Conservation (phyloP, 208 protist genomes). For the Trypanosomatidae sp. region DNA sequence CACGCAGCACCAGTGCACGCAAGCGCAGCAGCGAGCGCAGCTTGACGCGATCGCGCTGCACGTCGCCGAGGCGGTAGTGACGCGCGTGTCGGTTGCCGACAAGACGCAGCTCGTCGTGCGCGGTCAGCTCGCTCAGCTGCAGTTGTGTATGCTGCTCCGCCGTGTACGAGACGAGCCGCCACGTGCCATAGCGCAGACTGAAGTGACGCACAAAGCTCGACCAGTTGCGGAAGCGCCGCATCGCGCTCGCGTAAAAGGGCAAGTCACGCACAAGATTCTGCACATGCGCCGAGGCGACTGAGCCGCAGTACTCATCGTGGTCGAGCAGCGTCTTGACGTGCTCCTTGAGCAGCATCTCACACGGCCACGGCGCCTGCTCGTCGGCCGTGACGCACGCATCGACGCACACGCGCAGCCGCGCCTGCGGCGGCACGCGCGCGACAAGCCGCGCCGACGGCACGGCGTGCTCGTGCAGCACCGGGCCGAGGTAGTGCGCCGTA, state of each 20-base stretch:
- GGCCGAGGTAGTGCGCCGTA: conserved; percentile 21
- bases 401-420: conserved; percentile 15
- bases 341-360: conserved; percentile 55
- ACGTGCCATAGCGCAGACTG: conserved; percentile 18
- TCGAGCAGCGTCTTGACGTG: conserved; percentile 47
- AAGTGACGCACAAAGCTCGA: conserved; percentile 28
- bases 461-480: conserved; percentile 2
- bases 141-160: conserved; percentile 15
- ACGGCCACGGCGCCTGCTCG: conserved; percentile 15
- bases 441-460: conserved; percentile 31
- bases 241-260: conserved; percentile 33
- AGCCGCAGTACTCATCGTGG: conserved; percentile 58
- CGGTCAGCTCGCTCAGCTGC: conserved; percentile 27
- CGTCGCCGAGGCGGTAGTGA: conserved; percentile 16
- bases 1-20: conserved; percentile 8
- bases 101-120: conserved; percentile 28
- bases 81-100: conserved; percentile 21
- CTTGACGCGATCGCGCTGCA: conserved; percentile 24
- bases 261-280: conserved; percentile 60
- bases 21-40: conserved; percentile 23
- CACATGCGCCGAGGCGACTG: conserved; percentile 36
- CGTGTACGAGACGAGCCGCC: conserved; percentile 23
- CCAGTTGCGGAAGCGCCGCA: conserved; percentile 46
- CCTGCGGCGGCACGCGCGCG: conserved; percentile 8
- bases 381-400: conserved; percentile 12